A percentile compares a stretch with the other conserved stretches of the same genome.
phyloP scores from a whole-genome alignment of 805 yeast genomes.

The Pichia exigua region DNA sequence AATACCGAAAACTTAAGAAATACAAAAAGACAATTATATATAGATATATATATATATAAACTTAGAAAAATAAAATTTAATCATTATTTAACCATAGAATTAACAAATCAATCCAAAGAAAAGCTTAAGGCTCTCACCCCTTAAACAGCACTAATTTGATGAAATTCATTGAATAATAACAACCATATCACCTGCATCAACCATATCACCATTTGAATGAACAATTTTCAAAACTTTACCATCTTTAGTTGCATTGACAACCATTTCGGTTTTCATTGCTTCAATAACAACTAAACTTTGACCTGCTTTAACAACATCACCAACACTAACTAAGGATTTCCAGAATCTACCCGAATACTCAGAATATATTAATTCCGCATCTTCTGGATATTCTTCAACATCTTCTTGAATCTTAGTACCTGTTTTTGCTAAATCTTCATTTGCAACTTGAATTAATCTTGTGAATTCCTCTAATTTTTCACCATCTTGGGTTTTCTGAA shows the following conservation, averaged over 20 bases:
- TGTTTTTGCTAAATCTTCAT: conserved; percentile 57
- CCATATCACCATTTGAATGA: conserved; percentile 90
- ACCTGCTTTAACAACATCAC: conserved; percentile 64
- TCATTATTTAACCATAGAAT: background rate
- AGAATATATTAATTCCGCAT: conserved; percentile 79
- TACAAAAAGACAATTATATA: background rate
- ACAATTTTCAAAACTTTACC: conserved; percentile 69
- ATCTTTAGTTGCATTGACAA: conserved; percentile 58
- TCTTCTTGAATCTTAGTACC: conserved; percentile 38
- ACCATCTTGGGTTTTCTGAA: conserved; percentile 61
- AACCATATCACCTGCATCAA: conserved; percentile 92
- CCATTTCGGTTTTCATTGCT: conserved; percentile 99
- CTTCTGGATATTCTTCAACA: conserved; percentile 59
- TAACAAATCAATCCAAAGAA: background rate
- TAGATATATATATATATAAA: background rate
- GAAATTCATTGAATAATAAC: conserved; percentile 42
- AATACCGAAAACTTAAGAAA: background rate
- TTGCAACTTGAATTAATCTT: conserved; percentile 70
- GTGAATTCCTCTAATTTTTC: conserved; percentile 84
- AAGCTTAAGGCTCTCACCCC: conserved; percentile 5
- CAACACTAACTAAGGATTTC: conserved; percentile 79
- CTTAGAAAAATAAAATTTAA: background rate
- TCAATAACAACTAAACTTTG: conserved; percentile 85
- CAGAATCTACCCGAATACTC: conserved; percentile 97
- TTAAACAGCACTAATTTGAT: background rate